phyloP scores from a whole-genome alignment of 345 rosid species.

The Microthlaspi erraticum region DNA sequence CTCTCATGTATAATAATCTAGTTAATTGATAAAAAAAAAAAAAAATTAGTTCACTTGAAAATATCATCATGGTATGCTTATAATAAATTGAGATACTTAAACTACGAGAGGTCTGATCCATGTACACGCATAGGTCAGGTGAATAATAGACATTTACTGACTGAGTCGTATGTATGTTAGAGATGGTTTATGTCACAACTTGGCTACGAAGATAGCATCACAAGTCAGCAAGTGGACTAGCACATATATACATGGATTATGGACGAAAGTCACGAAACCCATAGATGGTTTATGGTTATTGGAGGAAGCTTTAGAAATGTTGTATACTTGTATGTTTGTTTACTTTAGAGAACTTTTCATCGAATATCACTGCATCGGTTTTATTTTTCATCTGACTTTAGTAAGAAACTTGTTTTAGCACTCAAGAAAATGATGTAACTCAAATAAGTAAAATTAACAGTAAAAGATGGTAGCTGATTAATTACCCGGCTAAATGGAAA shows the following conservation, averaged over 20 bases:
- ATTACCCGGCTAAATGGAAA: not conserved
- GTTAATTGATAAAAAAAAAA: not conserved
- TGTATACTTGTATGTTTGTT: not conserved
- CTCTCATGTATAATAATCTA: not conserved
- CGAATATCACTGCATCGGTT: not conserved
- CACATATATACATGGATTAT: not conserved
- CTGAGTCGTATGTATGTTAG: not conserved
- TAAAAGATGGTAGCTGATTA: not conserved
- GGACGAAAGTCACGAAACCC: too few relatives aligned
- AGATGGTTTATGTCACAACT: slow-evolving; percentile 18
- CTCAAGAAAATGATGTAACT: not conserved
- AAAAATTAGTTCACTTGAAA: not conserved
- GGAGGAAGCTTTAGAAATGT: slow-evolving; percentile 8
- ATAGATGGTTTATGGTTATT: too few relatives aligned
- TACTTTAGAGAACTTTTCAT: not conserved
- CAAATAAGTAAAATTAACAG: not conserved
- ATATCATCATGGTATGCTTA: not conserved
- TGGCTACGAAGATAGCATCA: slow-evolving; percentile 3
- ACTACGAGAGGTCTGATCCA: not conserved
- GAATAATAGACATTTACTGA: slow-evolving; percentile 12
- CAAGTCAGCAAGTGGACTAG: slow-evolving; percentile 5
- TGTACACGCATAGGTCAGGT: not conserved
- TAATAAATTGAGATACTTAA: not conserved
- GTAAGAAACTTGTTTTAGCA: not conserved
- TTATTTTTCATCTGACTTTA: not conserved